Percentiles rank a stretch among this genome's conserved stretches.
Evolutionary conservation across 1,139 yeast species (phyloP).

Genomic region (Wickerhamomyces sp.): DNA sequence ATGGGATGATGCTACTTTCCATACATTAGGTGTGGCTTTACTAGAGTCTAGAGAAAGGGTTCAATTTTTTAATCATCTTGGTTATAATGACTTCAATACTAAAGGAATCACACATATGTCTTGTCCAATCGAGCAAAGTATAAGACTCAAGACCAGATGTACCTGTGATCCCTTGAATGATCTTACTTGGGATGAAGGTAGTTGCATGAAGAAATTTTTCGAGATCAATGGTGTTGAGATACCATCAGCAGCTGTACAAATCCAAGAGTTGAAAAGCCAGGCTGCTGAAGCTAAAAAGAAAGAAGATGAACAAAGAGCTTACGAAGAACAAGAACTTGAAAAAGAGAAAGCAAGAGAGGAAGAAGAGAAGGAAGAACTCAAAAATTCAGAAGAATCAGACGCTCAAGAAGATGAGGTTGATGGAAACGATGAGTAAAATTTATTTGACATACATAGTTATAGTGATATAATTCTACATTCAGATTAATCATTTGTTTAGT

Average conservation of each 20-base stretch:
- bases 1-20: slow-evolving; percentile 64
- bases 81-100: slow-evolving; percentile 31
- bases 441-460: no score
- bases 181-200: slow-evolving; percentile 26
- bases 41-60: slow-evolving; percentile 40
- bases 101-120: slow-evolving; percentile 47
- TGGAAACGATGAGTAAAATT: no score
- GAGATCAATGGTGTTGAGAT: slow-evolving; percentile 22
- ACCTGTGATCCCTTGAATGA: slow-evolving; percentile 45
- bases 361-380: neutral
- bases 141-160: slow-evolving; percentile 42
- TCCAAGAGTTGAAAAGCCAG: slow-evolving; percentile 1
- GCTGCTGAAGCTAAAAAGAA: slow-evolving; percentile 1
- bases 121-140: slow-evolving; percentile 47
- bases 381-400: no score
- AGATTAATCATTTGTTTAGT: no score
- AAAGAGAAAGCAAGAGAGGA: slow-evolving; percentile 5
- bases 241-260: slow-evolving; percentile 18
- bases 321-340: slow-evolving; percentile 2
- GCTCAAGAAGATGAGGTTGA: no score
- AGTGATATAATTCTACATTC: no score
- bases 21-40: slow-evolving; percentile 51
- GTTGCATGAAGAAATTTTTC: slow-evolving; percentile 30
- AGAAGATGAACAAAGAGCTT: slow-evolving; percentile 1
- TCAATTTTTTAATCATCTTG: slow-evolving; percentile 52